Base-by-base conservation (phyloP, 106 monocot genomes). In the Apostasia ramifera region DNA sequence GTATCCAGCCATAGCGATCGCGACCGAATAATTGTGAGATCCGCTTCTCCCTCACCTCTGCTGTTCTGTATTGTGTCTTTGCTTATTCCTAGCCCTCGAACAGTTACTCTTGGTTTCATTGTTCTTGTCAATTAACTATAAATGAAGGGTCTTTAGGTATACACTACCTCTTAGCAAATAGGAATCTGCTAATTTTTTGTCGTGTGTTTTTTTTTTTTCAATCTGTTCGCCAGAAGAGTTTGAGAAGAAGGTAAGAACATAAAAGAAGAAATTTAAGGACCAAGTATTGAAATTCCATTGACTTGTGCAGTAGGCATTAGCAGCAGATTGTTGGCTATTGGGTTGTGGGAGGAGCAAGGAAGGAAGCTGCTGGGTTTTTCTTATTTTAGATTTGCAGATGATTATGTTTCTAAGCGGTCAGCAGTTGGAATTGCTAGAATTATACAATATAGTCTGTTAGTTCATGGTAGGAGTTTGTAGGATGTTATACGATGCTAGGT, bases 1-100 rank as follows among this genome's bases (percentile, higher is more conserved):
- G 77, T 84, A 53, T 87, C 92, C 70, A 77, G 81, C 83, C 92
- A 92, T 63, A 85, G 81, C 41, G 92, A 98, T 45, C 97, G 97
- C 2, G 83, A 87, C 63, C 82, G 87, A 37, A 74, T 97, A 67
- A 73, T 84, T 43, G 92, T 95, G 75, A 77, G 77, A 58, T 11
- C 14, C 44, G 44, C 48, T 43, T 37, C 14, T 8, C 12, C 13
- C 57, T 55, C 47, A 52, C 64, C 38, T 42, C 7, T 14, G 10
- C 7, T 41, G 52, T 64, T 44, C 14, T 45, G 8, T 55, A 14
- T 55, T 57, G 47, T 40, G 6, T 47, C 42, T 61, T 44, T 37
- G 14, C 42, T 54, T 12, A 40, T 26, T 9, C 14, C 43, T 47
- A 3, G 49, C 41, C n/a, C 47, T 5, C 2, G 40, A 26, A 2